Percentiles rank a stretch among this genome's conserved stretches.
phyloP scores from a whole-genome alignment of 306 rosid genomes.

The Oxytropis ochrocephala region DNA sequence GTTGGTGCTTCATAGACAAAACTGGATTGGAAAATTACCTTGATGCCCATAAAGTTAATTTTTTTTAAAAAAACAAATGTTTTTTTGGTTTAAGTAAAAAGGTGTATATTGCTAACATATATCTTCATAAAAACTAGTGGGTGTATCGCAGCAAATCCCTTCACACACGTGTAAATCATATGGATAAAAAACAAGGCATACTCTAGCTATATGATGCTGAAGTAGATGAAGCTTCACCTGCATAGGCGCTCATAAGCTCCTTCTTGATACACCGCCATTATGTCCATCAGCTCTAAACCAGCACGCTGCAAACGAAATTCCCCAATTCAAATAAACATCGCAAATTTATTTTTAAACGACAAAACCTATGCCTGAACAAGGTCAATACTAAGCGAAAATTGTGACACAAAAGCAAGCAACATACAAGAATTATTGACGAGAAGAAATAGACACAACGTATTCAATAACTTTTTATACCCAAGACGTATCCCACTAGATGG shows the following conservation, averaged over 20 bases:
- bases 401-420: background rate
- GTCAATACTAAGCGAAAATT: background rate
- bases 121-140: too few relatives aligned
- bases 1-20: too few relatives aligned
- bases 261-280: conserved; percentile 98
- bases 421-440: background rate
- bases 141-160: too few relatives aligned
- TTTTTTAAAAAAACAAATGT: too few relatives aligned
- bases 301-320: conserved; percentile 68
- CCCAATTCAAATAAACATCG: conserved; percentile 16
- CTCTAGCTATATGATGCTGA: conserved; percentile 12
- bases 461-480: background rate
- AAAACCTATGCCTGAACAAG: background rate
- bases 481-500: background rate
- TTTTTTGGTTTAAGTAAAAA: too few relatives aligned
- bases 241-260: conserved; percentile 98
- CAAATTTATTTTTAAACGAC: background rate
- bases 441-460: background rate
- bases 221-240: conserved; percentile 48
- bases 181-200: conserved; percentile 3
- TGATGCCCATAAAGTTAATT: too few relatives aligned
- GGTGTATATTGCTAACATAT: too few relatives aligned
- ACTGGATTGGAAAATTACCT: too few relatives aligned
- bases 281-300: conserved; percentile 94
- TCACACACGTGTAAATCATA: background rate